Percentiles rank a stretch among this genome's conserved stretches.
These are phyloP conservation scores for Ceratocystis destructans DNA, from an alignment of 2,329 filamentous ascomycete genomes.

Conservation along the genomic window DNA sequence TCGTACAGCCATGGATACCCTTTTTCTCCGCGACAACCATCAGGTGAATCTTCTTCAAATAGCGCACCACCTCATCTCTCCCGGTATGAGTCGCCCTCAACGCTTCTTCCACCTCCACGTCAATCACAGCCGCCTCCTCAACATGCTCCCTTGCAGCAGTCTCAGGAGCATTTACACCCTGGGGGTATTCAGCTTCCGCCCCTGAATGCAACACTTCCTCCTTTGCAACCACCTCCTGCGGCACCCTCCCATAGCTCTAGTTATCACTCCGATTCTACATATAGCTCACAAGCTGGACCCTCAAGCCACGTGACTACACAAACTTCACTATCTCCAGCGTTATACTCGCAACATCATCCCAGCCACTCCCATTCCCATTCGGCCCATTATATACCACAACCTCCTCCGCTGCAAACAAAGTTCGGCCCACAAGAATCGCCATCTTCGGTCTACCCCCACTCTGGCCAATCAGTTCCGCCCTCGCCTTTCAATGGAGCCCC, in stretches of 20 bases:
- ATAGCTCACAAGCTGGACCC: not conserved
- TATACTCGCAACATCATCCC: not conserved
- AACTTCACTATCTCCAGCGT: not conserved
- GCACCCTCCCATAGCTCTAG: slow-evolving; percentile 11
- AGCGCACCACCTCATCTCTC: not conserved
- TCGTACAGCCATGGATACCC: slow-evolving; percentile 5
- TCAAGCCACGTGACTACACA: not conserved
- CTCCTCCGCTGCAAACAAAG: slow-evolving; percentile 11
- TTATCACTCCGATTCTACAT: slow-evolving; percentile 15
- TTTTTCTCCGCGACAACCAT: not conserved
- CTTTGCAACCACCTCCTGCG: slow-evolving; percentile 15
- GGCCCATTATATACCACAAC: slow-evolving; percentile 8
- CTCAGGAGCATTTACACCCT: not conserved
- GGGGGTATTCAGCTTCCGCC: slow-evolving; percentile 9
- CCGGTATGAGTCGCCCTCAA: not conserved
- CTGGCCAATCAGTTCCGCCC: slow-evolving; percentile 3
- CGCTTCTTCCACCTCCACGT: slow-evolving; percentile 5
- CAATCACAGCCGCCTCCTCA: slow-evolving; percentile 12
- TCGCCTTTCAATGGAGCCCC: slow-evolving; percentile 4
- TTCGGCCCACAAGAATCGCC: slow-evolving; percentile 2
- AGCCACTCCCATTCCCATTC: slow-evolving; percentile 5
- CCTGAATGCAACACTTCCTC: not conserved
- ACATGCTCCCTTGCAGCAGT: slow-evolving; percentile 10
- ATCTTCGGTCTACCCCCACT: not conserved
- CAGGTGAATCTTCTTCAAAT: not conserved